A percentile compares a stretch with the other conserved stretches of the same genome.
Conservation (phyloP, 768 basidiomycete species). For the Boletus reticuloceps region DNA sequence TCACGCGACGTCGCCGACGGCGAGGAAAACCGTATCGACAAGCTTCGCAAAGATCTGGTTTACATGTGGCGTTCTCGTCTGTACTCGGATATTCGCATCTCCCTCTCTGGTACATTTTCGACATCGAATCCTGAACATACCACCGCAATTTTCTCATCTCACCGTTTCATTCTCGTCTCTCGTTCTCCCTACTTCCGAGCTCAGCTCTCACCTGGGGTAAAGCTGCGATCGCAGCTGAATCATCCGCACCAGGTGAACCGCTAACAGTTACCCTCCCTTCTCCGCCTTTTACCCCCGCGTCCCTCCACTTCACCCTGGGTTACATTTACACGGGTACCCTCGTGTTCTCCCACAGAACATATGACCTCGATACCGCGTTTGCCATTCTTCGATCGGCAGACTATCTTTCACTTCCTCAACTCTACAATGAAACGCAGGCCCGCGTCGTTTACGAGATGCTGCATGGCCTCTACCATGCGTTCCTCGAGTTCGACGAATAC, state of each 20-base stretch:
- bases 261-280: constrained; percentile 73
- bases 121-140: constrained; percentile 62
- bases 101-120: constrained; percentile 68
- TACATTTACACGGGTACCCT: constrained; percentile 96
- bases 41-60: constrained; percentile 88
- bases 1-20: constrained; percentile 43
- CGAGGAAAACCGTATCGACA: constrained; percentile 66
- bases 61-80: constrained; percentile 97
- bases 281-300: constrained; percentile 93
- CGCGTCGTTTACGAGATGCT: constrained; percentile 85
- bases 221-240: constrained; percentile 28
- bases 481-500: constrained; percentile 75
- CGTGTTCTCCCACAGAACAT: constrained; percentile 86
- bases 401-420: constrained; percentile 72
- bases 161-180: constrained; percentile 89
- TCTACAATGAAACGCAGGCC: constrained; percentile 78
- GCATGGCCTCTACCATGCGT: constrained; percentile 86
- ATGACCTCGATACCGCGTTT: constrained; percentile 90
- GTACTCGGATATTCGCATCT: constrained; percentile 87
- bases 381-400: constrained; percentile 80
- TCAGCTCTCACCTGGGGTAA: constrained; percentile 62
- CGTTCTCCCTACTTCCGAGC: constrained; percentile 85
- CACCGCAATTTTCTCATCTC: constrained; percentile 85
- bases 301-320: constrained; percentile 90
- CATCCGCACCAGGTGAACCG: constrained; percentile 38